phyloP scores from a whole-genome alignment of 139 green algal genomes.

The Nannochloris sp. region DNA sequence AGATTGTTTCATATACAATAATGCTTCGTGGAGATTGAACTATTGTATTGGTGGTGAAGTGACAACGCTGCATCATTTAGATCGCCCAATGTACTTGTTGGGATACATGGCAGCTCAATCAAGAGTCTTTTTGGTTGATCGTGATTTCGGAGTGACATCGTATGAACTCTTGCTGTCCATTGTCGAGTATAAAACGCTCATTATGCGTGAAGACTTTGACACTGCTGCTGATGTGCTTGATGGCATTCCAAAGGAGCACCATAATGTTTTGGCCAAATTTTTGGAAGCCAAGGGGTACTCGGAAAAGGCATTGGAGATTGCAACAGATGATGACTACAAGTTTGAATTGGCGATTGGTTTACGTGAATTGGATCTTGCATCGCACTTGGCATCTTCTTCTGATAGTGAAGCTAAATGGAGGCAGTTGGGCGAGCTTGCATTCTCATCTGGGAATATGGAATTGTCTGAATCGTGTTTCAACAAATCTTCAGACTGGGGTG shows the following conservation, averaged over 20 bases:
- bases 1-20: conserved; percentile 99
- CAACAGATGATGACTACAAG: conserved; percentile 85
- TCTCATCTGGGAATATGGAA: conserved; percentile 50
- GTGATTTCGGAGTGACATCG: conserved; percentile 59
- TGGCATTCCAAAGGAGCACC: conserved; percentile 44
- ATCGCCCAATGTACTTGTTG: conserved; percentile 94
- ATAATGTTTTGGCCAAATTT: conserved; percentile 84
- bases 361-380: conserved; percentile 69
- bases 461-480: conserved; percentile 63
- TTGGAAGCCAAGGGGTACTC: conserved; percentile 80
- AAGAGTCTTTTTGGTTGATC: conserved; percentile 91
- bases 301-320: conserved; percentile 78
- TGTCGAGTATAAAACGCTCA: conserved; percentile 94
- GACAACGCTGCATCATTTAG: conserved; percentile 94
- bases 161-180: conserved; percentile 92
- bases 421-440: conserved; percentile 84
- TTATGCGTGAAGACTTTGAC: conserved; percentile 69
- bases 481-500: conserved; percentile 68
- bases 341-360: conserved; percentile 87
- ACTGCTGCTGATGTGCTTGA: conserved; percentile 55
- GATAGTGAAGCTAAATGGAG: conserved; percentile 83
- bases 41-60: conserved; percentile 95
- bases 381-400: conserved; percentile 61
- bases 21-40: conserved; percentile 89
- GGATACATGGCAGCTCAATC: conserved; percentile 88